Evolutionary conservation across 495 filamentous ascomycete species (phyloP), one percentile per base, ranked within the genome.

Genomic region (Penicillium flavigenum): DNA sequence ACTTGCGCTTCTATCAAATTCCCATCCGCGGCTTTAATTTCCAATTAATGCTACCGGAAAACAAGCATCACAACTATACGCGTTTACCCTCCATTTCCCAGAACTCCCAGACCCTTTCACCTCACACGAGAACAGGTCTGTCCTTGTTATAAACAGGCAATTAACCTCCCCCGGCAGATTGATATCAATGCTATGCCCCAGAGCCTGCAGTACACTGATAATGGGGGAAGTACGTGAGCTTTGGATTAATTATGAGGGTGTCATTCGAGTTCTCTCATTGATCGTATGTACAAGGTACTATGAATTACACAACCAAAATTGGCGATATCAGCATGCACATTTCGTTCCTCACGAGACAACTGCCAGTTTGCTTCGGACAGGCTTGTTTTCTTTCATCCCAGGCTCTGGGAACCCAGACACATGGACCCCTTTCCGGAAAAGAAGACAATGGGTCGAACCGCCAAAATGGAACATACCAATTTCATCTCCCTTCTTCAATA

Each of bases 401-500:
- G 76, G 58, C 36, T 76, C 59, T 1, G 83, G 84, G 58, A 86
- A 84, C 2, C 72, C 74, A n/a, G 66, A 56, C 5, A 71, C 53
- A 42, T 71, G 47, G 5, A 71, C 66, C 22, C 59, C 62, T 51
- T 67, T 67, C 22, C 64, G 53, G 57, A 90, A 89, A 1, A 90
- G 59, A 60, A 90, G 58, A 56, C 82, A 86, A 60, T 88, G 79
- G 5, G 81, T 84, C 10, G 79, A 83, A 5, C 87, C 87, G 14
- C 87, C 87, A 69, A 86, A 89, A 66, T 89, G 87, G 67, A 90
- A 90, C 86, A 87, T 88, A 20, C 86, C 87, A 39, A 84, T 70
- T 66, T 88, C 69, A 9, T 89, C 82, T 16, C 87, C 88, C 71
- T 89, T 89, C 12, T 66, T 69, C 10, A 90, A 60, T 34, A 74